Evolutionary conservation across 139 green algal genomes (phyloP).

Genomic region (Micractinium sp.): DNA sequence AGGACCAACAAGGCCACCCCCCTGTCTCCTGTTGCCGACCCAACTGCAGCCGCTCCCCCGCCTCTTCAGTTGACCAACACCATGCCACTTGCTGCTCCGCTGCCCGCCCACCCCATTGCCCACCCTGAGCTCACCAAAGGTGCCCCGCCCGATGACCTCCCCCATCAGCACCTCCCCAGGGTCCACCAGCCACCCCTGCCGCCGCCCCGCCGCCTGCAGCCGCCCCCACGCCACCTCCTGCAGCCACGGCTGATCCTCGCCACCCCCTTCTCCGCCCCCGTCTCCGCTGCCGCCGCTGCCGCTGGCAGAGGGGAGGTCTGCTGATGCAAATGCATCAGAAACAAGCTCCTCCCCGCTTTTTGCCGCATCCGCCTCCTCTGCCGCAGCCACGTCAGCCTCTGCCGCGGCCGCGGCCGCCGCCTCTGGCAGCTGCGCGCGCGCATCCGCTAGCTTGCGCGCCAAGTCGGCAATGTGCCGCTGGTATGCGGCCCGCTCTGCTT

Average conservation of each 20-base stretch:
- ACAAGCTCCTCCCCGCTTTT: not conserved
- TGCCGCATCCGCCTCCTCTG: not conserved
- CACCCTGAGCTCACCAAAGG: slow-evolving; percentile 18
- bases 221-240: slow-evolving; percentile 18
- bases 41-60: no score
- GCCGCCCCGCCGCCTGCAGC: slow-evolving; percentile 15
- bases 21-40: no score
- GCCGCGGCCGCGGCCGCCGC: not conserved
- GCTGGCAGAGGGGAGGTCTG: not conserved
- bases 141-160: slow-evolving; percentile 69
- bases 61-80: not conserved
- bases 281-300: not conserved
- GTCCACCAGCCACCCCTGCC: slow-evolving; percentile 48
- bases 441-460: slow-evolving; percentile 10
- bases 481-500: not conserved
- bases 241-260: slow-evolving; percentile 12
- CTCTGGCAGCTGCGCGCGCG: not conserved
- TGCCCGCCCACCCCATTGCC: no score
- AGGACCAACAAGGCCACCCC: no score
- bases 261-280: not conserved
- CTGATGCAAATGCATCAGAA: slow-evolving; percentile 5
- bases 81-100: no score
- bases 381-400: not conserved
- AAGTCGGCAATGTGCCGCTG: slow-evolving; percentile 17
- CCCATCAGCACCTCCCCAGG: slow-evolving; percentile 58